phyloP scores from a whole-genome alignment of 805 yeast species.

The Candida coleopterorum region DNA sequence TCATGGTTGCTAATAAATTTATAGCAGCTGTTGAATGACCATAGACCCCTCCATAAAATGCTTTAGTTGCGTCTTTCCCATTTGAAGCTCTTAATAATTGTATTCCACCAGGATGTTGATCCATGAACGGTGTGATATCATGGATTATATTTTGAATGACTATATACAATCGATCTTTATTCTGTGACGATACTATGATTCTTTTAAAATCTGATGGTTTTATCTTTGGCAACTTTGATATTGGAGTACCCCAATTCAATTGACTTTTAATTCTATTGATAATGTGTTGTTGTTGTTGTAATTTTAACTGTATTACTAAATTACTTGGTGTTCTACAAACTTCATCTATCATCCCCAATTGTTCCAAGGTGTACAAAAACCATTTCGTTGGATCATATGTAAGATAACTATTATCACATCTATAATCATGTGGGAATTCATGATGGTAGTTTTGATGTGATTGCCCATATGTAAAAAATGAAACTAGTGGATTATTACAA shows the following conservation, averaged over 20 bases:
- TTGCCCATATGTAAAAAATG: conserved; percentile 78
- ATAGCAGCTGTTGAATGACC: conserved; percentile 91
- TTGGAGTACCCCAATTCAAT: conserved; percentile 92
- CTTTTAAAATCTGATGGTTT: conserved; percentile 42
- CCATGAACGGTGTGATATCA: conserved; percentile 86
- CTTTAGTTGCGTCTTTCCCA: conserved; percentile 92
- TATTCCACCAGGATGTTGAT: conserved; percentile 91
- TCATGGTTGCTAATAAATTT: conserved; percentile 86
- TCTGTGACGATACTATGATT: conserved; percentile 33
- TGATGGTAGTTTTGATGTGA: conserved; percentile 93
- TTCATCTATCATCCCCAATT: conserved; percentile 55
- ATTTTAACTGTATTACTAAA: conserved; percentile 50
- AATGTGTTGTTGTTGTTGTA: conserved; percentile 71
- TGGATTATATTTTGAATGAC: conserved; percentile 90
- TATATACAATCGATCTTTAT: conserved; percentile 54
- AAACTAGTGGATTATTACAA: conserved; percentile 54
- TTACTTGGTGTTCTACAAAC: conserved; percentile 65
- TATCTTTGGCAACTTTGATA: conserved; percentile 74
- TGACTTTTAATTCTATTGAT: conserved; percentile 72
- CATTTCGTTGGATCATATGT: conserved; percentile 87
- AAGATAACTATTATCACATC: conserved; percentile 67
- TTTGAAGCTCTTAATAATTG: conserved; percentile 74
- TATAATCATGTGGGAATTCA: conserved; percentile 88
- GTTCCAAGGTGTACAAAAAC: conserved; percentile 49
- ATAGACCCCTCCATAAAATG: conserved; percentile 93